Base-by-base conservation (phyloP, 2,329 filamentous ascomycete species). In the Trichoderma sp. region DNA sequence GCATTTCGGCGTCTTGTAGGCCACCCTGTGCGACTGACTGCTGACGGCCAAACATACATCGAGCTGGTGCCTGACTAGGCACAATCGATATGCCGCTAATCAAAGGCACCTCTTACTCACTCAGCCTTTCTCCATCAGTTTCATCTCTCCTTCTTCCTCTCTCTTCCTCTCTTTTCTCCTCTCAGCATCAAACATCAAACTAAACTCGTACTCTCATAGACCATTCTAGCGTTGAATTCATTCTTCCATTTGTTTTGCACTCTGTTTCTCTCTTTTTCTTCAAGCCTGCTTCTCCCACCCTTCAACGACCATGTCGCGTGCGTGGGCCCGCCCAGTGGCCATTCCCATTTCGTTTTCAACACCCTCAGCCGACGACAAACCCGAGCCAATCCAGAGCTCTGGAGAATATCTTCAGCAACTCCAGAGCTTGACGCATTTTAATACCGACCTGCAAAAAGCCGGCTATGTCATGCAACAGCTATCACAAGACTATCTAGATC, bases 391-490 rank as follows among this genome's bases (percentile, higher is more conserved):
- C 29, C 62, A 75, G 29, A 75, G 65, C n/a, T 78, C 80, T 16
- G 63, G 75, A 12, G 77, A 76, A 27, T 77, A 82, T 65, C 0
- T 79, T 16, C 33, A 75, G 7, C 77, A 77, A 3, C 76, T 83
- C 3, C 77, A 65, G 9, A 60, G 31, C 18, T 73, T 79, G 21
- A 73, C 79, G 2, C 80, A 81, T 71, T 53, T 77, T 12, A 21
- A 45, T 12, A 35, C 77, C 29, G 74, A 79, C 12, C 71, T 83
- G 6, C 66, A 77, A 31, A 80, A 77, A 53, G 77, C 76, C 9
- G 82, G 82, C 41, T 83, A 82, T 60, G 72, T 82, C 21, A 41
- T 83, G 11, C 50, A 65, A 2, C 80, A 81, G 65, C 78, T 83
- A 7, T 78, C 79, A 3, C 24, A 45, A 21, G 64, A 74, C 1